Percentiles rank a stretch among this genome's conserved stretches.
Evolutionary conservation across 768 basidiomycete genomes (phyloP).

Genomic region (Lactarius quietus): DNA sequence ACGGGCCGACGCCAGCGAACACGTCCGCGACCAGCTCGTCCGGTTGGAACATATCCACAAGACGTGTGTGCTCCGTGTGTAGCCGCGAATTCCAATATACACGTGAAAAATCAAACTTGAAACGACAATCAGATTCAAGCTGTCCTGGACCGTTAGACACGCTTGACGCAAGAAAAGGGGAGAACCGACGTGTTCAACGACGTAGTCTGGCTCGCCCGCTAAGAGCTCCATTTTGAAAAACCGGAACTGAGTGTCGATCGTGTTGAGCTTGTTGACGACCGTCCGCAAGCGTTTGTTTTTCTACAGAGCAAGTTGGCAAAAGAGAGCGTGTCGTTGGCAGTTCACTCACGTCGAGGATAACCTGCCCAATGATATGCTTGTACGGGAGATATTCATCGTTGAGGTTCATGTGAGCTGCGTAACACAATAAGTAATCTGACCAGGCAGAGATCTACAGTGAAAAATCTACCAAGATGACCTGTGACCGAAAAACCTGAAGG

Average conservation of each 20-base stretch:
- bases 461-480: constrained; percentile 79
- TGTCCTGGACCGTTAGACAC: constrained; percentile 32
- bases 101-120: constrained; percentile 90
- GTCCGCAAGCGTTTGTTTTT: constrained; percentile 84
- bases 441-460: constrained; percentile 1
- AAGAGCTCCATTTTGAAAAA: constrained; percentile 97
- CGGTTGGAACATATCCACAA: constrained; percentile 69
- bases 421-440: neutral
- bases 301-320: constrained; percentile 38
- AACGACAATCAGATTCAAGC: constrained; percentile 83
- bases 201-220: constrained; percentile 82
- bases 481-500: constrained; percentile 85
- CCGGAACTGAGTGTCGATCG: constrained; percentile 80
- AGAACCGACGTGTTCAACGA: constrained; percentile 79
- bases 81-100: constrained; percentile 99
- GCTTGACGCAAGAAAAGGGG: neutral
- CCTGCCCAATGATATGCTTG: constrained; percentile 85
- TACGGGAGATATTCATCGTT: constrained; percentile 88
- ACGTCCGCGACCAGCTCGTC: constrained; percentile 87
- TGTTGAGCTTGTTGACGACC: constrained; percentile 92
- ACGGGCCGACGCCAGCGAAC: constrained; percentile 97
- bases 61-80: constrained; percentile 84
- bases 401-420: constrained; percentile 85
- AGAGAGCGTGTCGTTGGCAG: constrained; percentile 1
- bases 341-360: constrained; percentile 78